A percentile compares a stretch with the other conserved stretches of the same genome.
Evolutionary conservation across 176 grass and related monocot species (phyloP).

Genomic region (Ensete ventricosum): DNA sequence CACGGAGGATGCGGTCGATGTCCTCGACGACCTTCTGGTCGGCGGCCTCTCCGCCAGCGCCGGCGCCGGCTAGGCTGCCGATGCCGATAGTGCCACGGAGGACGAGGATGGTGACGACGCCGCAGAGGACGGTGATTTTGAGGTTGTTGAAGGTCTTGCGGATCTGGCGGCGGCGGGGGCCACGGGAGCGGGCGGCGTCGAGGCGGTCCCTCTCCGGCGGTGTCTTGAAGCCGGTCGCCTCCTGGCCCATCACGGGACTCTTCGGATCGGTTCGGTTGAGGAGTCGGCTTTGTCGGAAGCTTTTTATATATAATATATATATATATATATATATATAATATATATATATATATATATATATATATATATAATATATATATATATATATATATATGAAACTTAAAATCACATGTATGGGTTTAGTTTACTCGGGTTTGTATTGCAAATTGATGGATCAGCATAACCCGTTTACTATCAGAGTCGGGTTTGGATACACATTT

Average conservation of each 20-base stretch:
- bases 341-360: too few relatives aligned
- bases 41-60: not conserved
- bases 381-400: too few relatives aligned
- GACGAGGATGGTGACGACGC: conserved; percentile 61
- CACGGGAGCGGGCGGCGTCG: conserved; percentile 15
- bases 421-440: too few relatives aligned
- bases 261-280: too few relatives aligned
- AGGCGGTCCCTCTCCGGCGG: not conserved
- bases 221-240: not conserved
- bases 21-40: conserved; percentile 50
- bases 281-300: too few relatives aligned
- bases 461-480: too few relatives aligned
- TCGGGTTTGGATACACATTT: too few relatives aligned
- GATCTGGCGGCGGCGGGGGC: conserved; percentile 23
- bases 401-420: too few relatives aligned
- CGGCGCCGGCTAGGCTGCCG: conserved; percentile 22
- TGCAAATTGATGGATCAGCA: too few relatives aligned
- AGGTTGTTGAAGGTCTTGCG: conserved; percentile 48
- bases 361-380: too few relatives aligned
- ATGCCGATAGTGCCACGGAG: conserved; percentile 51
- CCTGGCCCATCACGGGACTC: not conserved
- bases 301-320: too few relatives aligned
- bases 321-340: too few relatives aligned
- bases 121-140: conserved; percentile 61
- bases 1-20: conserved; percentile 54